Base-by-base conservation (phyloP, 306 rosid species). In the Rosa chinensis region DNA sequence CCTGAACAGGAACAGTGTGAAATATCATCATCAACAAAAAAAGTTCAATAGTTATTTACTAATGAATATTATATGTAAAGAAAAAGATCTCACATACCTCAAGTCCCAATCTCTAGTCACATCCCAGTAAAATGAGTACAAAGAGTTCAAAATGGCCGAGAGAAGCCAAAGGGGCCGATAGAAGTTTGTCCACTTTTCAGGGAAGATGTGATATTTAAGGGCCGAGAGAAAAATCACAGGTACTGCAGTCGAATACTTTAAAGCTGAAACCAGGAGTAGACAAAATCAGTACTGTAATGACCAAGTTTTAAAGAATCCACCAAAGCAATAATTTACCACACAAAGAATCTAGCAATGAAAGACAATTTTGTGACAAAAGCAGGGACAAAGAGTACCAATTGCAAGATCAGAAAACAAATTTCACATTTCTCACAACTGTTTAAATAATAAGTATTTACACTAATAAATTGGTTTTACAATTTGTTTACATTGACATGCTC, bases 131-230 rank as follows among this genome's bases (percentile, higher is more conserved):
- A 96, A 96, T 50, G 99, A 96, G 85, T 96, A 96, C 73, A 89
- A 83, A 20, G 97, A 93, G 85, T 96, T 96, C 80, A 90, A 82
- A 78, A 96, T 94, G 83, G 96, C 81, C 14, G 98, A 93, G 72
- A 96, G 86, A 85, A 96, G 97, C 99, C 99, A 96, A 42, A 96
- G 97, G 72, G 97, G 99, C 82, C 97, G 92, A 86, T 95, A 95
- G 47, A 95, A 89, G 88, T 64, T 93, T 77, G 90, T 90, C 99
- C 98, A 93, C 73, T 66, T 86, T 68, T 89, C 94, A 56, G 97
- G 89, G 79, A 90, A 85, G 87, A 96, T 85, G 12, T 96, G 99
- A 85, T 96, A 96, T 81, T 94, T 94, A 76, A 94, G 97, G 75
- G 98, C 97, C 23, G 98, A 94, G 72, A 94, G 96, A 84, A 90